Evolutionary conservation across 139 green algal genomes (phyloP).

Genomic region (Limnomonas spitsbergensis): DNA sequence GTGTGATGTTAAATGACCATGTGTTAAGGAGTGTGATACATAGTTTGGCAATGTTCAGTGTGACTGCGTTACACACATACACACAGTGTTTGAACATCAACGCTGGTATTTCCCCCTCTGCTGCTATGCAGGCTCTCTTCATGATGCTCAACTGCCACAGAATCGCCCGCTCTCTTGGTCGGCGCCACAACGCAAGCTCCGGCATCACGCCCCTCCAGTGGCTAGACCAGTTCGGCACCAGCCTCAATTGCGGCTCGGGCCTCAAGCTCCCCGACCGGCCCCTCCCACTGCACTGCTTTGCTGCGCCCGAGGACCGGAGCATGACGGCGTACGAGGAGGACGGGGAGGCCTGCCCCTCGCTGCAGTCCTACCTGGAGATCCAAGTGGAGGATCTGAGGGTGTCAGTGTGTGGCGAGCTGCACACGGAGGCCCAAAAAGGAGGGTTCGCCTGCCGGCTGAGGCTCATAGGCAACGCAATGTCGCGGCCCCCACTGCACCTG

Average conservation of each 20-base stretch:
- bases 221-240: neutral
- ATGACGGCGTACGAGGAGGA: neutral
- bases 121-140: neutral
- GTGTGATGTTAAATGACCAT: no score
- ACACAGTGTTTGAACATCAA: no score
- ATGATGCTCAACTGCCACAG: neutral
- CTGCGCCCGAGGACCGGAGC: neutral
- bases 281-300: neutral
- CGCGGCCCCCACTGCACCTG: neutral
- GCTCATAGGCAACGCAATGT: neutral
- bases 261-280: neutral
- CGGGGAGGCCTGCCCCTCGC: neutral
- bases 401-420: neutral
- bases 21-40: no score
- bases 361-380: slow-evolving; percentile 4
- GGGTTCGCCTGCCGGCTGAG: neutral
- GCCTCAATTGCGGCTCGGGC: neutral
- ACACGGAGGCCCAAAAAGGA: neutral
- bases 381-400: neutral
- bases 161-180: neutral
- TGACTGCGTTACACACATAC: no score
- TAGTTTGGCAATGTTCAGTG: no score
- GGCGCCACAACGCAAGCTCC: neutral
- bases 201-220: neutral
- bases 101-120: no score